A percentile compares a stretch with the other conserved stretches of the same genome.
phyloP scores from a whole-genome alignment of 2,329 filamentous ascomycete genomes.

The Hypoxylon sp. region DNA sequence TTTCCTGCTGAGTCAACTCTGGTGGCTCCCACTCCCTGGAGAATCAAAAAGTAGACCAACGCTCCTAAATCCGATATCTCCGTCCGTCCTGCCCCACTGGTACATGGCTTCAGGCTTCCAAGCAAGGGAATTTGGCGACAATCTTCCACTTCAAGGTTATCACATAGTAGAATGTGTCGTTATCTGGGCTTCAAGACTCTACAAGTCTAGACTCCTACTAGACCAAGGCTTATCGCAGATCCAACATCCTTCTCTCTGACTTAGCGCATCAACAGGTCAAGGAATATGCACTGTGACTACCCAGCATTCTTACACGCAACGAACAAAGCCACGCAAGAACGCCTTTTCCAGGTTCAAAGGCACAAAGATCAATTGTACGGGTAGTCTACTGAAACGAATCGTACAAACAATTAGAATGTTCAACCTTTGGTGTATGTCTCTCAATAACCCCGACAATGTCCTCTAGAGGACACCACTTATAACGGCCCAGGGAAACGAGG shows the following conservation, averaged over 20 bases:
- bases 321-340: background rate
- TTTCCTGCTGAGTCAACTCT: background rate
- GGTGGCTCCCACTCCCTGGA: background rate
- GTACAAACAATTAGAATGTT: background rate
- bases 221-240: background rate
- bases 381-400: background rate
- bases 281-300: background rate
- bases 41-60: background rate
- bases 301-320: background rate
- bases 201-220: background rate
- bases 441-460: background rate
- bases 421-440: background rate
- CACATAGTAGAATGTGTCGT: no score
- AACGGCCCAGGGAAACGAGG: background rate
- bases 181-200: background rate
- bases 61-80: conserved; percentile 16
- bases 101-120: no score
- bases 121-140: no score
- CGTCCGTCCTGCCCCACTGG: no score
- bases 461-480: background rate
- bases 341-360: background rate
- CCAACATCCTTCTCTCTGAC: background rate
- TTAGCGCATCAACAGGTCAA: background rate
- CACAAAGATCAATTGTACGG: background rate
- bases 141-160: no score